phyloP scores from a whole-genome alignment of 139 green algal species.

The Micractinium conductrix region DNA sequence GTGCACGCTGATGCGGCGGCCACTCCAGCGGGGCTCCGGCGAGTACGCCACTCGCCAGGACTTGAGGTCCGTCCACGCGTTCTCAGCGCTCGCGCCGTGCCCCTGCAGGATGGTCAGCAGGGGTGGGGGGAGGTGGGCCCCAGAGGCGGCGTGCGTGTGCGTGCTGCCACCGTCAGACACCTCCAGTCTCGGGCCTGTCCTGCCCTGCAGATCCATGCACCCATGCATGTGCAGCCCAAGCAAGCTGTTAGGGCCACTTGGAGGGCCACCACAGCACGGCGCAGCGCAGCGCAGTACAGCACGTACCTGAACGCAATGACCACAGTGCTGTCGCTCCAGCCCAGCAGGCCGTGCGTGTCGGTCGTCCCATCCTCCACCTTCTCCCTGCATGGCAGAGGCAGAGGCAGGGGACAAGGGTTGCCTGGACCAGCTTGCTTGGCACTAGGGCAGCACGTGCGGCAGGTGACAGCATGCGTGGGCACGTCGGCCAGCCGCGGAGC shows the following conservation, averaged over 20 bases:
- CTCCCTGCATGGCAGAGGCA: not conserved
- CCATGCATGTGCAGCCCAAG: not conserved
- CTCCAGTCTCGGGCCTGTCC: too few species aligned
- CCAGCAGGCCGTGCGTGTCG: conserved; percentile 12
- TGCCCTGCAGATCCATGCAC: too few species aligned
- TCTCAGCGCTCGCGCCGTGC: not conserved
- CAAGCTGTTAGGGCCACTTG: not conserved
- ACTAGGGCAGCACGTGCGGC: too few species aligned
- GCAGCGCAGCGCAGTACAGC: not conserved
- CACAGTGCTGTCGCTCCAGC: not conserved
- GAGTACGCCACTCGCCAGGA: not conserved
- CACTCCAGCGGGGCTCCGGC: not conserved
- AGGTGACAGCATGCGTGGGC: too few species aligned
- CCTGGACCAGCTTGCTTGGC: not conserved
- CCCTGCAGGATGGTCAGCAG: not conserved
- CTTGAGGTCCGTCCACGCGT: conserved; percentile 24
- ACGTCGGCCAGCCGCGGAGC: not conserved
- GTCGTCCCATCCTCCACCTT: not conserved
- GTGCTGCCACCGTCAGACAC: not conserved
- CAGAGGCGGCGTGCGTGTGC: not conserved
- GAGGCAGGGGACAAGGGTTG: not conserved
- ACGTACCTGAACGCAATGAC: conserved; percentile 10
- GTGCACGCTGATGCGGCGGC: not conserved
- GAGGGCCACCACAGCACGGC: not conserved
- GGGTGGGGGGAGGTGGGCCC: not conserved